Base-by-base conservation (phyloP, 306 rosid species). In the Cicer chorassanicum region DNA sequence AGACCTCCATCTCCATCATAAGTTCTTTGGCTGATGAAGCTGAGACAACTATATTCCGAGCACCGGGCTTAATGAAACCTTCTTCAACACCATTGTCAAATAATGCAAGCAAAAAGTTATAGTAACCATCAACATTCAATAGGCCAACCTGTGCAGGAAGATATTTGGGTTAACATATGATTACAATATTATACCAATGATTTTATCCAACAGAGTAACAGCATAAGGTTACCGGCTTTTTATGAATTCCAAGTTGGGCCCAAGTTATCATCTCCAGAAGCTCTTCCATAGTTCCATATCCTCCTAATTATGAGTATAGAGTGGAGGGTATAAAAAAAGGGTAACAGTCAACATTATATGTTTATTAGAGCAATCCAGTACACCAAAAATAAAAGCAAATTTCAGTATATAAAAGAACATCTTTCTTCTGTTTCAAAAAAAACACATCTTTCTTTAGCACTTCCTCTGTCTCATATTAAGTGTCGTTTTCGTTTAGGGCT, bases 221-320 rank as follows among this genome's bases (percentile, higher is more conserved):
- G 54, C 16, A 29, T 50, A 13, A 69, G 5, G 8, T 70, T 83
- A 93, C 98, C 50, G 95, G 88, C 67, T 90, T 93, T 77, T 82
- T 90, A 76, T 93, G 98, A 84, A 93, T 90, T 70, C 97, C 98
- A 36, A 93, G 95, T 76, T 90, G 98, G 42, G 93, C 88, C 97
- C 95, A 93, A 40, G 98, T 86, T 82, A 93, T 90, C 86, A 89
- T 90, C 89, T 90, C 97, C 85, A 90, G 24, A 75, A 88, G 85
- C 81, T 93, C 98, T 78, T 93, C 97, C 97, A 93, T 86, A 15
- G 97, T 93, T 86, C 97, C 95, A 76, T 90, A 89, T 74, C 98
- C 98, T 85, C 98, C 98, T 93, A 70, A 48, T 54, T 39, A 50
- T 46, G 43, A 24, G 24, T 16, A 72, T 34, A 42, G 62, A 44